phyloP scores from a whole-genome alignment of 179 eudicot genomes.

The Actinidia arguta region DNA sequence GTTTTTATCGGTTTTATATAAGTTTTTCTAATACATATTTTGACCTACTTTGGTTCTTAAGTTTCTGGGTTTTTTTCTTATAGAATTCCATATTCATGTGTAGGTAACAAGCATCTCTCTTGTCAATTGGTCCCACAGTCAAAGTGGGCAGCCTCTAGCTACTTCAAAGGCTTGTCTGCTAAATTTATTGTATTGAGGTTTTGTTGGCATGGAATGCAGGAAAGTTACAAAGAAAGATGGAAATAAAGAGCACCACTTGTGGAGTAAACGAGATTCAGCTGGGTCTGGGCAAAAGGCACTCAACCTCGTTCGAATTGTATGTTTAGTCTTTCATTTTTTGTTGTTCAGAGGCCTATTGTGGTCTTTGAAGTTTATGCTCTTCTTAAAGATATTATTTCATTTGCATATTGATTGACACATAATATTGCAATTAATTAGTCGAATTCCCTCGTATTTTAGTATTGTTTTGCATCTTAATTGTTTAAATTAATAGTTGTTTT shows the following conservation, averaged over 20 bases:
- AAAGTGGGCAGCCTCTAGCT: conserved; percentile 26
- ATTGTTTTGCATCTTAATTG: no score
- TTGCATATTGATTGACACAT: neutral
- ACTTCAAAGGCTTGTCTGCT: conserved; percentile 22
- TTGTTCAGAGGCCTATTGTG: neutral
- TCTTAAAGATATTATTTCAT: neutral
- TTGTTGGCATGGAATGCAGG: conserved; percentile 36
- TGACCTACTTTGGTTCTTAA: no score
- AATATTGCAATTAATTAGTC: no score
- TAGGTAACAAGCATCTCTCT: conserved; percentile 21
- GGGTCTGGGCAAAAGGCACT: conserved; percentile 91
- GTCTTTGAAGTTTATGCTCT: neutral
- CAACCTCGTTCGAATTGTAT: conserved; percentile 78
- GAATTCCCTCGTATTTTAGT: no score
- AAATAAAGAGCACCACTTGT: conserved; percentile 86
- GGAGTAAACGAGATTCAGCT: conserved; percentile 79
- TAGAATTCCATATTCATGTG: neutral
- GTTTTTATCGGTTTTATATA: neutral
- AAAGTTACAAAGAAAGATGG: conserved; percentile 52
- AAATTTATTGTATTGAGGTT: conserved; percentile 10
- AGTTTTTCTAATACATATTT: neutral
- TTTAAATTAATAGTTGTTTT: no score
- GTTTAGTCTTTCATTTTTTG: conserved; percentile 25
- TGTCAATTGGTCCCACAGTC: conserved; percentile 26
- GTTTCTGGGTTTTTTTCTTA: neutral